phyloP scores from a whole-genome alignment of 2,329 filamentous ascomycete genomes.

The Albifimbria verrucaria region DNA sequence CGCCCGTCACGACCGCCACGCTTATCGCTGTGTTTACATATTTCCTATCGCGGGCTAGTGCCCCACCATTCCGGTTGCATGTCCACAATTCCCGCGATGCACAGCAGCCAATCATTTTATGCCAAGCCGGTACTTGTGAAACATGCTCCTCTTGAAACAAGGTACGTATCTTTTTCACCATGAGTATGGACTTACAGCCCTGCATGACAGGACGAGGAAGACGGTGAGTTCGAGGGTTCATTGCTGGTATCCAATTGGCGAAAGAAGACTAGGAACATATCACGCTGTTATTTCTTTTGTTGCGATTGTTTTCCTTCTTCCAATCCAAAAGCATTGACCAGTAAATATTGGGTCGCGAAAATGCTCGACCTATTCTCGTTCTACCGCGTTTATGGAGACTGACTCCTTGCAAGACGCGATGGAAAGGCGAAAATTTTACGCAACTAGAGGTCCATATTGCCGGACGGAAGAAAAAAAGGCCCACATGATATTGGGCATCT shows the following conservation, averaged over 20 bases:
- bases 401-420: no score
- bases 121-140: background rate
- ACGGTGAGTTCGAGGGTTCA: background rate
- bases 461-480: no score
- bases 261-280: no score
- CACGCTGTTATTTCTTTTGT: no score
- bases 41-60: slow-evolving; percentile 38
- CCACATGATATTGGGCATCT: no score
- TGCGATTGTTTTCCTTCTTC: no score
- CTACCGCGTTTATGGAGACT: no score
- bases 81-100: slow-evolving; percentile 18
- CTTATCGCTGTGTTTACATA: slow-evolving; percentile 41
- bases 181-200: background rate
- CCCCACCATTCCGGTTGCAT: slow-evolving; percentile 12
- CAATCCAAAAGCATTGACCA: no score
- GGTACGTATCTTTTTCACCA: slow-evolving; percentile 3
- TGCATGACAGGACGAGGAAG: background rate
- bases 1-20: background rate
- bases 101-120: slow-evolving; percentile 22
- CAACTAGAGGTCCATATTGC: no score
- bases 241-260: background rate
- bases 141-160: slow-evolving; percentile 18
- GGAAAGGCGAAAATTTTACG: no score
- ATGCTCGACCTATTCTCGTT: no score
- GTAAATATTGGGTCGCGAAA: no score